phyloP scores from a whole-genome alignment of 2,329 filamentous ascomycete species.

The Juglanconis juglandina region DNA sequence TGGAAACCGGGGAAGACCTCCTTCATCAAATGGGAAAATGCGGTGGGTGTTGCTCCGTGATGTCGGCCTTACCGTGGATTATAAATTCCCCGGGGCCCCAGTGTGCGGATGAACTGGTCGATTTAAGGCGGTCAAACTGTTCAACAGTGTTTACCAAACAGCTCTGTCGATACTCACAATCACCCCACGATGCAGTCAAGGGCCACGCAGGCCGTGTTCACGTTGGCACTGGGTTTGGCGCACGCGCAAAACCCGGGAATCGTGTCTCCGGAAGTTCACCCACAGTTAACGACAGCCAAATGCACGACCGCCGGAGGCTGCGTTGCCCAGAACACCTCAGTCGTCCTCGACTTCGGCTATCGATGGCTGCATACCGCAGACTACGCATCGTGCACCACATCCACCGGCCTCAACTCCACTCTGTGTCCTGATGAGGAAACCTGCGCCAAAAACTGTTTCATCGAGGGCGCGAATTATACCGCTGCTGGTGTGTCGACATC shows the following conservation, averaged over 20 bases:
- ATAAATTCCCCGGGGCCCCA: too few species aligned
- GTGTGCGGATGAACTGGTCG: too few species aligned
- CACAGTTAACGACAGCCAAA: constrained; percentile 40
- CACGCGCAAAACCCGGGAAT: constrained; percentile 27
- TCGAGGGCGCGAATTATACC: constrained; percentile 45
- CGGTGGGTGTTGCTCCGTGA: neutral
- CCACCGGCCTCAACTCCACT: constrained; percentile 27
- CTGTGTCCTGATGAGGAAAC: constrained; percentile 40
- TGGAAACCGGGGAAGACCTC: neutral
- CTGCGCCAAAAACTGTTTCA: constrained; percentile 46
- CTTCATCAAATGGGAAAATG: neutral
- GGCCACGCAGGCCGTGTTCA: neutral
- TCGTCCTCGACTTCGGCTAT: constrained; percentile 39
- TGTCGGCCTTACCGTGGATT: neutral
- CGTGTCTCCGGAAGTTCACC: constrained; percentile 36
- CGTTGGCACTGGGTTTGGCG: constrained; percentile 13
- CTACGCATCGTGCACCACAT: constrained; percentile 24
- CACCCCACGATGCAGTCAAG: neutral
- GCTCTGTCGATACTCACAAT: neutral
- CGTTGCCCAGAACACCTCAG: constrained; percentile 35
- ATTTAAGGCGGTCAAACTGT: too few species aligned
- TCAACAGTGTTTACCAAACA: too few species aligned
- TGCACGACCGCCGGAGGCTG: constrained; percentile 43
- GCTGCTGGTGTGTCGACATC: constrained; percentile 24
- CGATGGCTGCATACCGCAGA: constrained; percentile 37